Evolutionary conservation across 2,329 filamentous ascomycete genomes (phyloP), one percentile per base, ranked within the genome.

Genomic region (Diplodia sapinea): DNA sequence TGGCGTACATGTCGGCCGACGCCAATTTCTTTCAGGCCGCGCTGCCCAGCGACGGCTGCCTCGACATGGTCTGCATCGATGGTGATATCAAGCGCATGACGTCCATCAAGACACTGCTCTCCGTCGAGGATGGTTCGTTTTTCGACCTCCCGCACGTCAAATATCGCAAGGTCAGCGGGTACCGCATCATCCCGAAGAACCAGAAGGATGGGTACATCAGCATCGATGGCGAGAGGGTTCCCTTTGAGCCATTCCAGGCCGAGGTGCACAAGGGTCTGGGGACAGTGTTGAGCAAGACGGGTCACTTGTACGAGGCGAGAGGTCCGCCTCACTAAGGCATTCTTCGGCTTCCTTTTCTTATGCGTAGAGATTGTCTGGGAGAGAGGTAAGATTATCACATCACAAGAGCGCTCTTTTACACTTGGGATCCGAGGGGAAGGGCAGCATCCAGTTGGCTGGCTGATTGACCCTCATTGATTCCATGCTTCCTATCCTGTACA

Each of bases 1-100:
- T 98, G 90, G 88, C 91, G 29, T 96, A 91, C 79, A 94, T 99
- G 92, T 89, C 94, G 0, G 86, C 92, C 13, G 90, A 94, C 71
- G 86, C 89, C 68, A 93, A 93, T 74, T 96, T 98, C 82, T 99
- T 96, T 84, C 84, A 92, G 31, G 90, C 92, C 1, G 87, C 94
- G 0, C 85, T 94, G 9, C 91, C 93, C 15, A 88, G 88, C 54
- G 95, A 99, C 74, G 95, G 94, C 12, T 85, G 90, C 70, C 88
- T 97, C 81, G 95, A 99, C 77, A 83, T 98, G 12, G 85, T 97
- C 68, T 91, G 87, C 62, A 89, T 96, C 69, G 86, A 92, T 68
- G 94, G 93, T 68, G 88, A 92, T 71, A 85, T 97, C 23, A 83
- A 88, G 1, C 86, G 89, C 8, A 67, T 85, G 0, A 89, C 87